phyloP scores from a whole-genome alignment of 192 early-diverging fungal species.

The Coemansia sp. region DNA sequence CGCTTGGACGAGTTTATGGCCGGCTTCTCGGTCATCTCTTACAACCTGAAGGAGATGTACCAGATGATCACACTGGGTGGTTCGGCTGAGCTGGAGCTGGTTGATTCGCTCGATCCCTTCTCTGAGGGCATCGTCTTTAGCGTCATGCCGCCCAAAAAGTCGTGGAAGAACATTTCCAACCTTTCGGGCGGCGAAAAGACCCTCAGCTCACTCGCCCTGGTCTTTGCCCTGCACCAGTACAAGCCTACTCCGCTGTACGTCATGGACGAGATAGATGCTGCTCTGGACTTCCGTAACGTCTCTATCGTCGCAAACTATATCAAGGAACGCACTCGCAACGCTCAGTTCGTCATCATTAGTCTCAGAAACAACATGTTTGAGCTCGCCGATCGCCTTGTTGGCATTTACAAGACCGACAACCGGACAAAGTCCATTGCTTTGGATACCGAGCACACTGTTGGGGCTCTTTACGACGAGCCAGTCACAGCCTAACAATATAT shows the following conservation, averaged over 20 bases:
- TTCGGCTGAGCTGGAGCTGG: conserved; percentile 96
- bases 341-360: conserved; percentile 98
- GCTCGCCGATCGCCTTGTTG: conserved; percentile 94
- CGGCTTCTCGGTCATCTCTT: conserved; percentile 90
- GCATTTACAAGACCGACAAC: conserved; percentile 97
- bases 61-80: conserved; percentile 99
- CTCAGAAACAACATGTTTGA: conserved; percentile 99
- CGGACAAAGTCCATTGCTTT: conserved; percentile 72
- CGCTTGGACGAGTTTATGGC: conserved; percentile 93
- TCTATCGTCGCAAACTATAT: conserved; percentile 99
- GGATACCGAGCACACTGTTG: conserved; percentile 40
- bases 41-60: conserved; percentile 99
- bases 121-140: conserved; percentile 98
- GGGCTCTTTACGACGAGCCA: conserved; percentile 15
- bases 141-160: conserved; percentile 99
- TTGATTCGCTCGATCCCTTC: conserved; percentile 95
- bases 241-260: conserved; percentile 99
- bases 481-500: background rate
- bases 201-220: conserved; percentile 94
- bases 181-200: conserved; percentile 99
- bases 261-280: conserved; percentile 99
- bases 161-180: conserved; percentile 99
- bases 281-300: conserved; percentile 97
- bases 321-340: conserved; percentile 94
- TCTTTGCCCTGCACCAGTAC: conserved; percentile 99